A percentile compares a stretch with the other conserved stretches of the same genome.
Conservation (phyloP, 345 rosid species). For the Brassica juncea region DNA sequence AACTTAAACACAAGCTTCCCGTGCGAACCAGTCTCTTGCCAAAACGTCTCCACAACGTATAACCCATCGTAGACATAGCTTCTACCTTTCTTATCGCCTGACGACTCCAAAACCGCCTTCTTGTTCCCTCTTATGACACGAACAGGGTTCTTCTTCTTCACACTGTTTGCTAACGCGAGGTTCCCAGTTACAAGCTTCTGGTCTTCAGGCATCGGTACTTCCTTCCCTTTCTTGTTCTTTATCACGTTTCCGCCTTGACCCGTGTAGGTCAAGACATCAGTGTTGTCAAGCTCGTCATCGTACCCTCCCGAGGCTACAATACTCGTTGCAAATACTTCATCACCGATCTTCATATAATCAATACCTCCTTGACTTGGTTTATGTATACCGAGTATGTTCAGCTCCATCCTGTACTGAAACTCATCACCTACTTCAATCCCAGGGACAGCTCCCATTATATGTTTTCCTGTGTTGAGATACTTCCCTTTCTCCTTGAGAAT, state of each 20-base stretch:
- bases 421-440: conserved; percentile 93
- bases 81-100: conserved; percentile 42
- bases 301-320: conserved; percentile 84
- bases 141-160: conserved; percentile 56
- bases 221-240: conserved; percentile 35
- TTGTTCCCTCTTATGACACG: conserved; percentile 77
- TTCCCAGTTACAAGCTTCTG: conserved; percentile 81
- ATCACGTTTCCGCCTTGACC: conserved; percentile 81
- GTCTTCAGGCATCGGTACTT: conserved; percentile 56
- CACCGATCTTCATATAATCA: conserved; percentile 59
- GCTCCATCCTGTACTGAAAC: conserved; percentile 78
- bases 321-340: conserved; percentile 55
- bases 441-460: conserved; percentile 71
- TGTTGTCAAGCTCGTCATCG: conserved; percentile 62
- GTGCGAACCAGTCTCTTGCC: conserved; percentile 69
- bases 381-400: conserved; percentile 76
- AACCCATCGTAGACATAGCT: conserved; percentile 78
- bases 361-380: conserved; percentile 74
- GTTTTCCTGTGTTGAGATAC: conserved; percentile 45
- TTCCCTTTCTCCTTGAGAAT: conserved; percentile 58
- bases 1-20: conserved; percentile 76
- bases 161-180: conserved; percentile 72
- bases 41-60: conserved; percentile 58
- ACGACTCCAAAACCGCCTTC: conserved; percentile 40
- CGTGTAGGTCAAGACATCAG: conserved; percentile 71